A percentile compares a stretch with the other conserved stretches of the same genome.
phyloP scores from a whole-genome alignment of 1,284 basidiomycete genomes.

The Ustilago xerochloae region DNA sequence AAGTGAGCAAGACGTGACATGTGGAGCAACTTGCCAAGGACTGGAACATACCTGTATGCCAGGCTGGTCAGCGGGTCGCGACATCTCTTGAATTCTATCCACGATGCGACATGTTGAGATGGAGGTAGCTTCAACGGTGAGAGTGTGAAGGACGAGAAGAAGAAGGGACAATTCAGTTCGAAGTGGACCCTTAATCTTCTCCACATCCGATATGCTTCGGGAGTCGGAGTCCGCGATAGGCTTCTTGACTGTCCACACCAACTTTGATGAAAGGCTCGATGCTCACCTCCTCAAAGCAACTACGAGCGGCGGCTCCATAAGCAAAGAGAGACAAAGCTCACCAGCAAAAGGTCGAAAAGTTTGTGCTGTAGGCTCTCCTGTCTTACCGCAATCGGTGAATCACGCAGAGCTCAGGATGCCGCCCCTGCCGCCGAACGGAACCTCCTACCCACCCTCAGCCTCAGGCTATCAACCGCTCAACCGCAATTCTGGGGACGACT shows the following conservation, averaged over 20 bases:
- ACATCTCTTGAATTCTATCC: not conserved
- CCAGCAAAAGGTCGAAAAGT: not conserved
- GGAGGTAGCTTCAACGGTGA: not conserved
- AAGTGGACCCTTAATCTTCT: not conserved
- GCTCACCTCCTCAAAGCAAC: not conserved
- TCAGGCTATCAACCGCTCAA: slow-evolving; percentile 24
- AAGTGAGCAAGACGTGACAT: too few relatives aligned
- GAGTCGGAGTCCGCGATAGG: not conserved
- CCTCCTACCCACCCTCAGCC: slow-evolving; percentile 27
- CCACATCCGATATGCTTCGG: not conserved
- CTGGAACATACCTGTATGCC: slow-evolving; percentile 4
- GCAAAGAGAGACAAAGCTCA: not conserved
- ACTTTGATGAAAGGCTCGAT: not conserved
- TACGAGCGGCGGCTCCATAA: not conserved
- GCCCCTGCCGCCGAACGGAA: slow-evolving; percentile 17
- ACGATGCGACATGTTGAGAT: not conserved
- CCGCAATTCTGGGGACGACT: slow-evolving; percentile 8
- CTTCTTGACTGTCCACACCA: not conserved
- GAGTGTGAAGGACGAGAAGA: not conserved
- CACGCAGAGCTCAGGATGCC: slow-evolving; percentile 29
- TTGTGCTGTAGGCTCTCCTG: too few relatives aligned
- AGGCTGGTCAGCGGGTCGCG: not conserved
- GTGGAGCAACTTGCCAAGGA: too few relatives aligned
- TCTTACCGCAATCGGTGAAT: too few relatives aligned
- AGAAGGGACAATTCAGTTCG: not conserved